phyloP scores from a whole-genome alignment of 2,329 filamentous ascomycete genomes.

The Diplodia corticola region DNA sequence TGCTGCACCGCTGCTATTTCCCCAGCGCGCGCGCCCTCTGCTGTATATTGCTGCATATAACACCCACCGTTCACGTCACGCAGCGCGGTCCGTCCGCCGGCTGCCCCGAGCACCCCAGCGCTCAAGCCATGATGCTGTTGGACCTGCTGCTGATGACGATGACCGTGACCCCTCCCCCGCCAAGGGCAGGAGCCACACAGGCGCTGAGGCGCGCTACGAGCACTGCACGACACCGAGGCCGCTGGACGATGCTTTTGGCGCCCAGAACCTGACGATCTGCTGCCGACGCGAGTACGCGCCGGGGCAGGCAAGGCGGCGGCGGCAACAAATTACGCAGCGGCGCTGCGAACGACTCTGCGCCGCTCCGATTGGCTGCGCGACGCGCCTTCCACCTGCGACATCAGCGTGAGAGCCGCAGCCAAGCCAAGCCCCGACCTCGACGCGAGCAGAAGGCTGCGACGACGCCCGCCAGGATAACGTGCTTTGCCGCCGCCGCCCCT shows the following conservation, averaged over 20 bases:
- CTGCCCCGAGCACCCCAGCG: not conserved
- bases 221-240: slow-evolving; percentile 11
- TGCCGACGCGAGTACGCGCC: not conserved
- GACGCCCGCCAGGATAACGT: not conserved
- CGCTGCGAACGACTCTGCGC: not conserved
- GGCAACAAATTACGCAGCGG: slow-evolving; percentile 6
- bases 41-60: not conserved
- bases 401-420: slow-evolving; percentile 17
- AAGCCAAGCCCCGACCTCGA: slow-evolving; percentile 9
- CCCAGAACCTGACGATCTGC: slow-evolving; percentile 19
- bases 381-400: not conserved
- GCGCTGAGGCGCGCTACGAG: not conserved
- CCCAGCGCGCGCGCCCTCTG: not conserved
- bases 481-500: not conserved
- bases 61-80: slow-evolving; percentile 7
- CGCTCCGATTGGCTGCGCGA: not conserved
- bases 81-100: slow-evolving; percentile 5
- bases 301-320: not conserved
- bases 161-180: slow-evolving; percentile 16
- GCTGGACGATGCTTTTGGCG: not conserved
- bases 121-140: not conserved
- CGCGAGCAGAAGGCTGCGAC: not conserved
- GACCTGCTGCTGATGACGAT: slow-evolving; percentile 11
- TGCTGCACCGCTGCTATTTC: not conserved
- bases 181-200: slow-evolving; percentile 13